phyloP scores from a whole-genome alignment of 495 filamentous ascomycete species.

The Penicillium maclennaniae region DNA sequence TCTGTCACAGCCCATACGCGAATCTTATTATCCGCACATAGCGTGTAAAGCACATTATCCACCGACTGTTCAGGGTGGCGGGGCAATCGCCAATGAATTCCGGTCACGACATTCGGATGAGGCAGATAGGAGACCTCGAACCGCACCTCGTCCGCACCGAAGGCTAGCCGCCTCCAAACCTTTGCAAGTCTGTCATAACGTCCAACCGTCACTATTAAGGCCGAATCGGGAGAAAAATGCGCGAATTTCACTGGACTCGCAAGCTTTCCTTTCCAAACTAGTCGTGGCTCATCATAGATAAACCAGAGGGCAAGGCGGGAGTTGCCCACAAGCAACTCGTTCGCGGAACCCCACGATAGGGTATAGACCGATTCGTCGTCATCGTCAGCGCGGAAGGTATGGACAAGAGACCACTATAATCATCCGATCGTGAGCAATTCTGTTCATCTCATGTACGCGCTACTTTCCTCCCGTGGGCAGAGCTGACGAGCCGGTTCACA shows the following conservation, averaged over 20 bases:
- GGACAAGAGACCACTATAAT: conserved; percentile 52
- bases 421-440: conserved; percentile 9
- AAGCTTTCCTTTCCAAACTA: conserved; percentile 71
- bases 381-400: conserved; percentile 38
- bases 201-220: conserved; percentile 78
- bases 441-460: not conserved
- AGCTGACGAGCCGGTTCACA: not conserved
- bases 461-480: not conserved
- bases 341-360: conserved; percentile 79
- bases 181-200: conserved; percentile 80
- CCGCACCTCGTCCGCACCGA: conserved; percentile 73
- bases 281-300: conserved; percentile 40
- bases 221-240: conserved; percentile 78
- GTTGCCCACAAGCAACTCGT: conserved; percentile 78
- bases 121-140: conserved; percentile 90
- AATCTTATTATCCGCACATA: conserved; percentile 78
- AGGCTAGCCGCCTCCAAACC: conserved; percentile 87
- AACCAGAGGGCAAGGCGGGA: conserved; percentile 68
- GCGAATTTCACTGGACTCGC: conserved; percentile 74
- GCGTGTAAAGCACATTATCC: conserved; percentile 89
- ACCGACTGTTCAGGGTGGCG: conserved; percentile 71
- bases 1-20: conserved; percentile 82
- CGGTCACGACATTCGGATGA: conserved; percentile 76
- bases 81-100: conserved; percentile 79
- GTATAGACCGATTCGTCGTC: conserved; percentile 51